phyloP scores from a whole-genome alignment of 306 rosid species.

The Carpinus fangiana region DNA sequence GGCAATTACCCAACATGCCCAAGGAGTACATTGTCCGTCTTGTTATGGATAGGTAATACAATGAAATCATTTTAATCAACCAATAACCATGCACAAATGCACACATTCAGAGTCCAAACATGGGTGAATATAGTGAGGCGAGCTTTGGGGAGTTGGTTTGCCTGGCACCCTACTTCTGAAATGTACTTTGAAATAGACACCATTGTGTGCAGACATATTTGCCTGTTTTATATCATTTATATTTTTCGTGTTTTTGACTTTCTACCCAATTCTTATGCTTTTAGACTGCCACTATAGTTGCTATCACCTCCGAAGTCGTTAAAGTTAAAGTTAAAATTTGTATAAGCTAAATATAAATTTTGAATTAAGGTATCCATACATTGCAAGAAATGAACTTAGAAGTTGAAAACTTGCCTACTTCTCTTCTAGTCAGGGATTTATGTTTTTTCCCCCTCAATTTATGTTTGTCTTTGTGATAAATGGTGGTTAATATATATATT shows the following conservation, averaged over 20 bases:
- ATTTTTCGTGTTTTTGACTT: not conserved
- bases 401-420: not conserved
- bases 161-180: not conserved
- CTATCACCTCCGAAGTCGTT: not conserved
- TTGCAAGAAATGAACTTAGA: not conserved
- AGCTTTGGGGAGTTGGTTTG: not conserved
- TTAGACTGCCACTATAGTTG: not conserved
- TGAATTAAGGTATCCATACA: not conserved
- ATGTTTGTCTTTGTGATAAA: not conserved
- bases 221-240: not conserved
- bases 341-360: not conserved
- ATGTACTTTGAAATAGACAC: not conserved
- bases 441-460: not conserved
- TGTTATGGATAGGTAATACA: conserved; percentile 90
- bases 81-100: too few relatives aligned
- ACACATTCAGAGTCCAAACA: too few relatives aligned
- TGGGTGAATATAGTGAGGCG: too few relatives aligned
- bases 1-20: conserved; percentile 98
- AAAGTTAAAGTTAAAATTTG: not conserved
- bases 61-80: conserved; percentile 1
- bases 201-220: not conserved
- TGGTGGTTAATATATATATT: conserved; percentile 20
- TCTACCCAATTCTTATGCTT: not conserved
- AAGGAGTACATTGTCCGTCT: conserved; percentile 98
- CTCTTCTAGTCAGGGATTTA: not conserved